phyloP scores from a whole-genome alignment of 306 rosid genomes.

The Prunus campanulata region DNA sequence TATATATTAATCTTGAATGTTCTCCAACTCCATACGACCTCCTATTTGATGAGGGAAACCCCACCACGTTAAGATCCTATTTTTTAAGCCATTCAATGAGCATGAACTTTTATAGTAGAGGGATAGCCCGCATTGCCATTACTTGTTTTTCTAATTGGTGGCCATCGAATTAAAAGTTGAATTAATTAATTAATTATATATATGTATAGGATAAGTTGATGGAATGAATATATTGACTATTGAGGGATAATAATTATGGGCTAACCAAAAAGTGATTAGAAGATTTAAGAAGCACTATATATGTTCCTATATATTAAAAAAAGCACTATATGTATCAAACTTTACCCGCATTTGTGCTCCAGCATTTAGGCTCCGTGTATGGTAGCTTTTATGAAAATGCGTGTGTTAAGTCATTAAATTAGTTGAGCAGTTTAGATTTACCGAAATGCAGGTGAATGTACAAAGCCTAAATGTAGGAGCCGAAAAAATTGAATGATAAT shows the following conservation, averaged over 20 bases:
- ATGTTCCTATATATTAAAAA: too few relatives aligned
- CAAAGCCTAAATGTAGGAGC: too few relatives aligned
- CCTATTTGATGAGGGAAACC: not conserved
- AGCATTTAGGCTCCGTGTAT: too few relatives aligned
- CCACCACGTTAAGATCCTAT: slow-evolving; percentile 21
- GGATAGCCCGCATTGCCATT: not conserved
- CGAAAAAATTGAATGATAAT: too few relatives aligned
- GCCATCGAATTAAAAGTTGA: not conserved
- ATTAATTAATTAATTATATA: not conserved
- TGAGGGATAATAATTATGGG: not conserved
- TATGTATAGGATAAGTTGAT: not conserved
- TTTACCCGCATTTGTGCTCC: too few relatives aligned
- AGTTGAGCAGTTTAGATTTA: too few relatives aligned
- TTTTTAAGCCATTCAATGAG: slow-evolving; percentile 37
- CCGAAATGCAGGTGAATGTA: too few relatives aligned
- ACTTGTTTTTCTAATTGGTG: not conserved
- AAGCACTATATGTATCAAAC: not conserved
- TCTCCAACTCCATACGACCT: not conserved
- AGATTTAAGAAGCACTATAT: not conserved
- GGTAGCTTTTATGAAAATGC: too few relatives aligned
- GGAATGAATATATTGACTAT: not conserved
- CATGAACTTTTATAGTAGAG: slow-evolving; percentile 13
- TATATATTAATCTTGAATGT: not conserved
- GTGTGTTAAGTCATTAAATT: too few relatives aligned
- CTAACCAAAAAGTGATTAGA: not conserved